Conservation (phyloP, 345 rosid genomes). For the Eucalyptus camaldulensis region DNA sequence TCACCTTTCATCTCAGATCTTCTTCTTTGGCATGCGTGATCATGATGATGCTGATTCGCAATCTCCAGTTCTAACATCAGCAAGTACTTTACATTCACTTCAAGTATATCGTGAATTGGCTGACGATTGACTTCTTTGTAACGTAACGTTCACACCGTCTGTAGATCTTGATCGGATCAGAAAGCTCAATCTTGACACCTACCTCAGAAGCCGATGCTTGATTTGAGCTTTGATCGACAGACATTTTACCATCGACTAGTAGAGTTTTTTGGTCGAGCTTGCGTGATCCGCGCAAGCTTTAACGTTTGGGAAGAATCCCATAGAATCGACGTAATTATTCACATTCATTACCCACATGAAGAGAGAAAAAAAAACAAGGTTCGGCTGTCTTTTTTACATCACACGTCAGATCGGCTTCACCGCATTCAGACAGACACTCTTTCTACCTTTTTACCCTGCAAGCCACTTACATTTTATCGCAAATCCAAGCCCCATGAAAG, state of each 20-base stretch:
- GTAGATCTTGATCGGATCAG: not conserved
- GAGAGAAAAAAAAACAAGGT: not conserved
- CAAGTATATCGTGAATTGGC: not conserved
- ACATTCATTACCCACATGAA: not conserved
- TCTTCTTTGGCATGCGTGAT: not conserved
- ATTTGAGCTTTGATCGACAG: not conserved
- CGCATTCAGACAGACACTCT: not conserved
- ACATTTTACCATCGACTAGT: not conserved
- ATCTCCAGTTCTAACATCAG: not conserved
- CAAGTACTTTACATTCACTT: not conserved
- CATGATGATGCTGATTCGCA: not conserved
- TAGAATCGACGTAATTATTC: not conserved
- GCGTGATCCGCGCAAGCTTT: not conserved
- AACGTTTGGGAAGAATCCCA: not conserved
- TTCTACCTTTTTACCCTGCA: not conserved
- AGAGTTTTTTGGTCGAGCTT: not conserved
- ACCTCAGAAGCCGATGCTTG: not conserved
- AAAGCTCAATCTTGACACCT: not conserved
- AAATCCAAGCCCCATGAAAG: not conserved
- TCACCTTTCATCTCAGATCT: not conserved
- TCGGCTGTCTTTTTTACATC: not conserved
- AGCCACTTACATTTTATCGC: not conserved
- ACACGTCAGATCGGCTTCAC: not conserved
- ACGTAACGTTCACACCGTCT: not conserved
- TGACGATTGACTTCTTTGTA: not conserved